Percentiles rank a stretch among this genome's conserved stretches.
Conservation (phyloP, 345 rosid species). For the Sonneratia alba region DNA sequence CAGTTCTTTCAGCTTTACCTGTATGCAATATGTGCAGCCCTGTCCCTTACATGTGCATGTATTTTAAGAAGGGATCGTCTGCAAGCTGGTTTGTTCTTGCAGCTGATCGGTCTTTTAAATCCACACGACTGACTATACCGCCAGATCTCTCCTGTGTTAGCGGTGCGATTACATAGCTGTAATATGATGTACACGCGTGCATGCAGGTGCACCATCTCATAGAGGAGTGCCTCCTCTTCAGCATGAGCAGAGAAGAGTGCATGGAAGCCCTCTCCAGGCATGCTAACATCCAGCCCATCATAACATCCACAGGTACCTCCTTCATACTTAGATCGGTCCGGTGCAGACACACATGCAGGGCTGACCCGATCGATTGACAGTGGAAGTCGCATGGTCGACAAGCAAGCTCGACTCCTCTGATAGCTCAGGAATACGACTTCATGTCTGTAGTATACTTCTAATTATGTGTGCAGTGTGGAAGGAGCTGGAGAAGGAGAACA, state of each 20-base stretch:
- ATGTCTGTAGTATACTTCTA: not conserved
- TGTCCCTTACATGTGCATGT: not conserved
- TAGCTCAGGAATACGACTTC: not conserved
- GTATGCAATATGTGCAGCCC: no score
- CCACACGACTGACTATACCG: no score
- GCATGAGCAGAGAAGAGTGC: constrained; percentile 89
- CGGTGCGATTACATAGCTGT: no score
- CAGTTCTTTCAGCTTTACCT: not conserved
- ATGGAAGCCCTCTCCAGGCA: constrained; percentile 81
- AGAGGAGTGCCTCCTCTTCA: constrained; percentile 79
- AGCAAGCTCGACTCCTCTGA: no score
- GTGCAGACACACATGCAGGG: no score
- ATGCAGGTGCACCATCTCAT: constrained; percentile 84
- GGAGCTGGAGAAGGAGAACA: constrained; percentile 84
- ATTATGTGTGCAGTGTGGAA: constrained; percentile 57
- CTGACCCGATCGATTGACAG: no score
- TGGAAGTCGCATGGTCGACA: no score
- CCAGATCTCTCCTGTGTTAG: no score
- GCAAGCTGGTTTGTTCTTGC: not conserved
- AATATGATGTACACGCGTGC: not conserved
- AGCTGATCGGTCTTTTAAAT: no score
- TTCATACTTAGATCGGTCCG: not conserved
- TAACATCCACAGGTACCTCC: constrained; percentile 66
- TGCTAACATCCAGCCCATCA: constrained; percentile 73
- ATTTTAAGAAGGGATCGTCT: not conserved